phyloP scores from a whole-genome alignment of 495 filamentous ascomycete species.

The Penicillium goetzii region DNA sequence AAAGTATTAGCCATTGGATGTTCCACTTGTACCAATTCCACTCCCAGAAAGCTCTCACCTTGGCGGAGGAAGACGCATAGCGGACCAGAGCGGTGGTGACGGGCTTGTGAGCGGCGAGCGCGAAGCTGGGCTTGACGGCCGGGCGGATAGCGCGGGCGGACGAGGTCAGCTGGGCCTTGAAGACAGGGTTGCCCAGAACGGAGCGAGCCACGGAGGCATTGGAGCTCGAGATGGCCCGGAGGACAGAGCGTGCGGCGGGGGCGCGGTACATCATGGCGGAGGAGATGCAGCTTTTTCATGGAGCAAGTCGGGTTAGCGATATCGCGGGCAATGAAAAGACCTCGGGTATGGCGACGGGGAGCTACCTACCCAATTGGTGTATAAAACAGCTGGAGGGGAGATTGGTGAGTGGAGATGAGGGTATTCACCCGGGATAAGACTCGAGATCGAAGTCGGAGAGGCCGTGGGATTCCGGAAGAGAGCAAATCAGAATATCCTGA shows the following conservation, averaged over 20 bases:
- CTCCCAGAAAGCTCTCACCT: slow-evolving; percentile 31
- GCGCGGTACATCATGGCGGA: slow-evolving; percentile 54
- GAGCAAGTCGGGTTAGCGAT: slow-evolving; percentile 41
- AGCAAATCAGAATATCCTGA: slow-evolving; percentile 42
- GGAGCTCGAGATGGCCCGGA: slow-evolving; percentile 52
- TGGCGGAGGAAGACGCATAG: slow-evolving; percentile 44
- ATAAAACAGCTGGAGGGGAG: slow-evolving; percentile 25
- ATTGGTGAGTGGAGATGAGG: slow-evolving; percentile 41
- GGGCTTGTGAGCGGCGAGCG: slow-evolving; percentile 54
- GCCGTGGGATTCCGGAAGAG: slow-evolving; percentile 39
- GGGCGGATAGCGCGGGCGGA: slow-evolving; percentile 43
- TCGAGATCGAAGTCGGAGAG: slow-evolving; percentile 39
- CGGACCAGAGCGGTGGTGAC: slow-evolving; percentile 58
- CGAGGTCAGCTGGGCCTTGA: slow-evolving; percentile 53
- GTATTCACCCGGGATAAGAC: slow-evolving; percentile 41
- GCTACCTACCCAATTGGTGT: slow-evolving; percentile 46
- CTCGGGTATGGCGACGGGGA: slow-evolving; percentile 34
- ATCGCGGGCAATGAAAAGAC: slow-evolving; percentile 35
- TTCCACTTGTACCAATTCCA: background rate
- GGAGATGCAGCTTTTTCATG: slow-evolving; percentile 40
- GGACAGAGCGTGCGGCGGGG: slow-evolving; percentile 50
- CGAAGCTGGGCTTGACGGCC: slow-evolving; percentile 39
- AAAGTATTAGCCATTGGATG: slow-evolving; percentile 35
- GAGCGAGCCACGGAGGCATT: slow-evolving; percentile 53
- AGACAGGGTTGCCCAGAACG: slow-evolving; percentile 44